phyloP scores from a whole-genome alignment of 768 basidiomycete genomes.

The Boletus eberwhitei region DNA sequence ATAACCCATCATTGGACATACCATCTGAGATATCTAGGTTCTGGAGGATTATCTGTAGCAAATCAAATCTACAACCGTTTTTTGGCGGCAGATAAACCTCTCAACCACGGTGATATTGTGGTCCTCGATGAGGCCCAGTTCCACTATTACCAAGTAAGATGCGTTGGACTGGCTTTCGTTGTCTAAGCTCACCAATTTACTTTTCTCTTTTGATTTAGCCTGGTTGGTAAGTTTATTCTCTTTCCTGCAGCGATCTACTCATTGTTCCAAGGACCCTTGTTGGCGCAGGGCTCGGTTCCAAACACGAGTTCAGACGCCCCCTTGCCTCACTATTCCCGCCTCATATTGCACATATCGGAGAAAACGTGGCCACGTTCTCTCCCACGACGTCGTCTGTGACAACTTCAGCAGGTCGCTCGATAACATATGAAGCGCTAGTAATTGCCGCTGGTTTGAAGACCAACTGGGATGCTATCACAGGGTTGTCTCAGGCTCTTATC shows the following conservation, averaged over 20 bases:
- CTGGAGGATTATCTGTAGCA: slow-evolving; percentile 77
- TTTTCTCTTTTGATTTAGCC: slow-evolving; percentile 46
- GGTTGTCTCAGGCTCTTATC: slow-evolving; percentile 72
- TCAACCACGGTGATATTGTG: slow-evolving; percentile 75
- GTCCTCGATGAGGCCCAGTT: slow-evolving; percentile 79
- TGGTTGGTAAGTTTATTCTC: slow-evolving; percentile 67
- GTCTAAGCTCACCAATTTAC: background rate
- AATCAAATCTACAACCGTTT: slow-evolving; percentile 87
- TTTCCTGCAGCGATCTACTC: background rate
- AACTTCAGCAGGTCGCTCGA: slow-evolving; percentile 62
- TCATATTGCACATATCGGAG: slow-evolving; percentile 66
- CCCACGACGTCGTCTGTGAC: slow-evolving; percentile 73
- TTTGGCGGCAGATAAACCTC: slow-evolving; percentile 58
- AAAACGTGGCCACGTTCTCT: slow-evolving; percentile 70
- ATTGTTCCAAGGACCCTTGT: slow-evolving; percentile 73
- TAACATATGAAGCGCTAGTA: slow-evolving; percentile 83
- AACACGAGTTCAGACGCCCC: slow-evolving; percentile 63
- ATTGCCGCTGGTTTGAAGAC: slow-evolving; percentile 87
- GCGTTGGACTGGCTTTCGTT: background rate
- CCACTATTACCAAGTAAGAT: slow-evolving; percentile 81
- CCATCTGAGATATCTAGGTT: slow-evolving; percentile 46
- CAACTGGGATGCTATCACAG: slow-evolving; percentile 75
- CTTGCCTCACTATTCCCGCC: slow-evolving; percentile 70
- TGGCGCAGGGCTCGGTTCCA: slow-evolving; percentile 78
- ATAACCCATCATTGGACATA: slow-evolving; percentile 1